A percentile compares a stretch with the other conserved stretches of the same genome.
These are phyloP conservation scores for Uronychia setigera DNA, from an alignment of 73 alveolate species.

Conservation along the genomic window DNA sequence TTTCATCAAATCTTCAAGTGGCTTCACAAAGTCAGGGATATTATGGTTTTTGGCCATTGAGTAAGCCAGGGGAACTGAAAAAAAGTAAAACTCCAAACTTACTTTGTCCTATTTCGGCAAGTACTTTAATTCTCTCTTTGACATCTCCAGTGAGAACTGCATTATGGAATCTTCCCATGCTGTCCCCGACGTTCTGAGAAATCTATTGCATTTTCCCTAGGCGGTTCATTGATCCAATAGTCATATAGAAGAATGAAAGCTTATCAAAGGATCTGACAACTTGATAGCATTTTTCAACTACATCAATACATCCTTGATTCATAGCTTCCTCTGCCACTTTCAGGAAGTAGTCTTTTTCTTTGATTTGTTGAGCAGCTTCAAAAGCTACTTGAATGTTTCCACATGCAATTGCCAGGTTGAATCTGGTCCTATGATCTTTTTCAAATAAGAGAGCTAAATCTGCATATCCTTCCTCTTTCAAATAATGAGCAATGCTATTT, in stretches of 20 bases:
- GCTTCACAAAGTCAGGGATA: conserved; percentile 54
- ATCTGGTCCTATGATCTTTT: conserved; percentile 55
- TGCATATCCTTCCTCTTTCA: conserved; percentile 73
- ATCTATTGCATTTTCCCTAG: conserved; percentile 79
- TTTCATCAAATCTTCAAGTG: conserved; percentile 45
- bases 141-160: conserved; percentile 77
- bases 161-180: conserved; percentile 71
- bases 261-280: conserved; percentile 85
- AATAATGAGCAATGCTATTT: conserved; percentile 61
- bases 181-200: conserved; percentile 69
- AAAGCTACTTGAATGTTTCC: conserved; percentile 95
- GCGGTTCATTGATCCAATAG: conserved; percentile 78
- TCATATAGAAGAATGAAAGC: conserved; percentile 84
- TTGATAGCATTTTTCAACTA: conserved; percentile 93
- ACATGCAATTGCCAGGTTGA: conserved; percentile 86
- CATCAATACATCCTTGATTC: conserved; percentile 92
- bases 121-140: conserved; percentile 74
- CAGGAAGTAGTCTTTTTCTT: conserved; percentile 84
- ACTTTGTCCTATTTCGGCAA: conserved; percentile 81
- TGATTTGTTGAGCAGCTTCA: conserved; percentile 81
- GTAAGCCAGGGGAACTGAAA: conserved; percentile 73
- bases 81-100: neutral
- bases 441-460: conserved; percentile 75
- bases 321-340: conserved; percentile 91
- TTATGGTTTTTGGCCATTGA: conserved; percentile 74